phyloP scores from a whole-genome alignment of 2,329 filamentous ascomycete genomes.

The Biscogniauxia mediterranea region DNA sequence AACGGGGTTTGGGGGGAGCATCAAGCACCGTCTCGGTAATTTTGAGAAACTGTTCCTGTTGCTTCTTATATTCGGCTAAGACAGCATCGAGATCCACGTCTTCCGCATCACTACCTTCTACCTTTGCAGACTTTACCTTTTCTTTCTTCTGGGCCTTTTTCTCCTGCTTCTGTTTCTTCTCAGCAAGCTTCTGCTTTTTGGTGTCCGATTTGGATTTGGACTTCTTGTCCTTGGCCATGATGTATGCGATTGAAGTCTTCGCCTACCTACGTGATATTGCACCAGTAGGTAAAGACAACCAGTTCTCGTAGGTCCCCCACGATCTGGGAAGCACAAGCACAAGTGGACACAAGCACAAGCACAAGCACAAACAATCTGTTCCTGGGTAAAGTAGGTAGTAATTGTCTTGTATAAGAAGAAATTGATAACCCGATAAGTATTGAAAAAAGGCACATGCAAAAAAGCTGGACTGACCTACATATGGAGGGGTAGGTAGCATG shows the following conservation, averaged over 20 bases:
- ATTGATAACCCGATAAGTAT: background rate
- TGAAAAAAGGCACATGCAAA: too few relatives aligned
- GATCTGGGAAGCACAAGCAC: background rate
- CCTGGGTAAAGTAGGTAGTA: background rate
- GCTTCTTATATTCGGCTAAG: constrained; percentile 86
- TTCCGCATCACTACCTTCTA: constrained; percentile 82
- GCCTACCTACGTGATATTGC: background rate
- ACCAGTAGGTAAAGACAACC: too few relatives aligned
- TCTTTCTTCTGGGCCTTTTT: constrained; percentile 88
- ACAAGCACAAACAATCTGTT: background rate
- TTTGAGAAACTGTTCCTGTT: constrained; percentile 92
- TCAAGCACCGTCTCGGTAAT: constrained; percentile 77
- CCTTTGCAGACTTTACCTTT: constrained; percentile 67
- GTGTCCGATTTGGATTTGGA: constrained; percentile 40
- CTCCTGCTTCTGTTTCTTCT: constrained; percentile 75
- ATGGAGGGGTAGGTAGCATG: too few relatives aligned
- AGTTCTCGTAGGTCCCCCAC: too few relatives aligned
- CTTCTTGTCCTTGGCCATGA: constrained; percentile 49
- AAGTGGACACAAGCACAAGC: background rate
- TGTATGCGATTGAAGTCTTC: background rate
- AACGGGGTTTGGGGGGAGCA: constrained; percentile 72
- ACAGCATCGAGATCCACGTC: constrained; percentile 92
- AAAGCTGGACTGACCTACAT: too few relatives aligned
- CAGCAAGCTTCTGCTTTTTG: constrained; percentile 51
- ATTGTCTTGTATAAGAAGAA: background rate